phyloP scores from a whole-genome alignment of 2,329 filamentous ascomycete species.

The Hypoxylon sp. region DNA sequence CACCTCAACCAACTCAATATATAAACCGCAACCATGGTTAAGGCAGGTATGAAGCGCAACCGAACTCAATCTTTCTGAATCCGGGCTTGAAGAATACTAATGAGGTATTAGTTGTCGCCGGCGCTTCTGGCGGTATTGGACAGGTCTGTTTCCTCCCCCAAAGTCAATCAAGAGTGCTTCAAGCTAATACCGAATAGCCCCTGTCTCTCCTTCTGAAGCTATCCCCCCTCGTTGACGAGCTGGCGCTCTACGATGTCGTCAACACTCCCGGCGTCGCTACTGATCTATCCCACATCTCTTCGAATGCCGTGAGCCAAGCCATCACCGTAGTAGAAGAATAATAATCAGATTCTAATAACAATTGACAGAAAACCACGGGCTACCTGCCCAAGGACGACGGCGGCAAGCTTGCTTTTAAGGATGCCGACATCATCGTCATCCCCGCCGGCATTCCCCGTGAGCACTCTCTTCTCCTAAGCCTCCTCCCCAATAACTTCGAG shows the following conservation, averaged over 20 bases:
- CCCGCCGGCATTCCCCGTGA: conserved; percentile 96
- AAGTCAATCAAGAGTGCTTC: conserved; percentile 9
- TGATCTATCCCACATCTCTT: conserved; percentile 97
- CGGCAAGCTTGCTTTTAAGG: conserved; percentile 87
- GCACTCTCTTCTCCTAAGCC: conserved; percentile 46
- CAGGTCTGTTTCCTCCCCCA: conserved; percentile 71
- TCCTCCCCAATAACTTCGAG: conserved; percentile 39
- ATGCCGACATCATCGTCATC: conserved; percentile 96
- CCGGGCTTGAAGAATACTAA: conserved; percentile 11
- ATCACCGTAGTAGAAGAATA: background rate
- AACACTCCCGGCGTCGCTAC: conserved; percentile 97
- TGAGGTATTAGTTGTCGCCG: conserved; percentile 77
- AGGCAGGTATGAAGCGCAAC: conserved; percentile 63
- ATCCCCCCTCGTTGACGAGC: conserved; percentile 87
- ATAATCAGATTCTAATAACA: conserved; percentile 47
- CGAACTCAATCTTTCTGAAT: background rate
- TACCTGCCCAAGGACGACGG: conserved; percentile 89
- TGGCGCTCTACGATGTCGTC: conserved; percentile 98
- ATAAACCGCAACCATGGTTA: conserved; percentile 63
- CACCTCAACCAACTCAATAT: conserved; percentile 46
- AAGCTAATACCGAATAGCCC: conserved; percentile 68
- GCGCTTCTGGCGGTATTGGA: conserved; percentile 97
- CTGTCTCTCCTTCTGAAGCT: conserved; percentile 96
- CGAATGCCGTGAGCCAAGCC: conserved; percentile 72
- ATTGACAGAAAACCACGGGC: conserved; percentile 80